Base-by-base conservation (phyloP, 164 flowering plant species). In the Dillenia suffruticosa region DNA sequence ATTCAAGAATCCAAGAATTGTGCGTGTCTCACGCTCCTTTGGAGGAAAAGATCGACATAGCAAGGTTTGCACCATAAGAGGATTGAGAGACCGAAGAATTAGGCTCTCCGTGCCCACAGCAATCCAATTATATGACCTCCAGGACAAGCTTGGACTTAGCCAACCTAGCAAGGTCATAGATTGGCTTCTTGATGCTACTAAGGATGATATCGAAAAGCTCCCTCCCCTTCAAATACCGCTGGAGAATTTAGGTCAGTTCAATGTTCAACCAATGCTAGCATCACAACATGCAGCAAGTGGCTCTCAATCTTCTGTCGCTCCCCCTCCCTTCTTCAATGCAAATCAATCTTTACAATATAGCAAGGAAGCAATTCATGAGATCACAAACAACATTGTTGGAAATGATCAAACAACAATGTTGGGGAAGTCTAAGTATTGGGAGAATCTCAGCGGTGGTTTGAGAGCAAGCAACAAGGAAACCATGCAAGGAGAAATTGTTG, bases 41-140 rank as follows among this genome's bases (percentile, higher is more conserved):
- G 97, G 97, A 59, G 88, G 92, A 4, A 91, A 91, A 71, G 97
- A 91, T 66, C 73, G 97, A 63, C 97, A 91, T 47, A 91, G 97
- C 77, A 91, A 91, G 60, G 96, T 91, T 12, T 79, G 81, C 73
- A 91, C 97, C 32, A 70, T 85, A 22, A 81, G 82, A 68, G 97
- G 97, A n/a, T 63, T 85, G 62, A 76, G 96, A 61, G 97, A 90
- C 74, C 64, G 97, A 57, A 67, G 97, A 15, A 85, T 90, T n/a
- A 82, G 97, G 77, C 84, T 91, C 16, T 88, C 97, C 0, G 93
- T 86, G 0, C 88, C 84, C 1, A 88, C 96, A 2, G 97, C 97
- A 3, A 85, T 91, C 62, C 97, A 91, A 53, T 67, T 91, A 48
- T 91, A 91, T 64, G 96, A 87, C 56, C 93, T 91, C 59, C 97